These are phyloP conservation scores for Eutrema yunnanense DNA, from an alignment of 345 rosid genomes.

Conservation along the genomic window DNA sequence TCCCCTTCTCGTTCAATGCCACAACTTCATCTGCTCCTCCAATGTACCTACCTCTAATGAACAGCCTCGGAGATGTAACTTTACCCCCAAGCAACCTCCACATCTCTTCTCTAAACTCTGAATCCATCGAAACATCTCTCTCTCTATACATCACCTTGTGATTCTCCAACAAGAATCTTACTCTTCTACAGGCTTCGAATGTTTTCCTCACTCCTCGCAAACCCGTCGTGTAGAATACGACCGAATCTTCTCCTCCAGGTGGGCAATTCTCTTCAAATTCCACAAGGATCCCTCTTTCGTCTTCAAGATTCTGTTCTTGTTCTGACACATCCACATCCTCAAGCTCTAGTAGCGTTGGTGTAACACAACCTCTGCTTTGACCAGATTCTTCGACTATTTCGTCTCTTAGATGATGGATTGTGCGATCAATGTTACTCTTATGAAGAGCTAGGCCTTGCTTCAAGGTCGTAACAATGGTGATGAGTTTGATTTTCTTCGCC, in stretches of 20 bases:
- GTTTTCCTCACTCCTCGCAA: constrained; percentile 78
- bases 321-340: constrained; percentile 29
- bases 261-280: constrained; percentile 55
- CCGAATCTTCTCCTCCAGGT: constrained; percentile 58
- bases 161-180: constrained; percentile 59
- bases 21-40: constrained; percentile 88
- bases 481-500: constrained; percentile 50
- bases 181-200: constrained; percentile 60
- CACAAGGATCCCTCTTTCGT: constrained; percentile 23
- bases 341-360: constrained; percentile 20
- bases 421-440: constrained; percentile 29
- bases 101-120: constrained; percentile 70
- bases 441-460: constrained; percentile 43
- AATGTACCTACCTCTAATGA: constrained; percentile 65
- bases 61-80: constrained; percentile 70
- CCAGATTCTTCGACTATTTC: constrained; percentile 18
- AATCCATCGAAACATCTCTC: constrained; percentile 75
- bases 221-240: constrained; percentile 75
- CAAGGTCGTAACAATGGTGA: constrained; percentile 33
- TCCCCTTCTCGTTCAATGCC: constrained; percentile 69
- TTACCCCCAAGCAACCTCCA: constrained; percentile 53
- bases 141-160: constrained; percentile 47
- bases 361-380: constrained; percentile 9
- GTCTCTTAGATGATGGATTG: constrained; percentile 28
- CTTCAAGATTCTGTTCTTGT: constrained; percentile 11